Percentiles rank a stretch among this genome's conserved stretches.
These are phyloP conservation scores for Corylus avellana DNA, from an alignment of 306 rosid genomes.

Conservation along the genomic window DNA sequence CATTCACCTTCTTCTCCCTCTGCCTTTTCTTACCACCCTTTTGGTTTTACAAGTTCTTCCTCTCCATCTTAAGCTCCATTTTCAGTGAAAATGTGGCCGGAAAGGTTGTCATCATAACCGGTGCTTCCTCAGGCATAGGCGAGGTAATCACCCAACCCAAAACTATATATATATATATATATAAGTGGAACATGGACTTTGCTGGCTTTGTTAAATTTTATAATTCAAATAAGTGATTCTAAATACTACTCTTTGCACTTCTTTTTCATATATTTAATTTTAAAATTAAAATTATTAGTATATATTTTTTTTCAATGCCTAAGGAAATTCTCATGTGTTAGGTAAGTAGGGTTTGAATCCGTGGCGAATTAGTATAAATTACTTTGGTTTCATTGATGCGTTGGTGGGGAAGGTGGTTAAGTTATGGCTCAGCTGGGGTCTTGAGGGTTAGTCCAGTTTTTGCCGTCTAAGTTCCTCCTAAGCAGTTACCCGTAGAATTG, in stretches of 20 bases:
- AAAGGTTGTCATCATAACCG: constrained; percentile 69
- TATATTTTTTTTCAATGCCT: too few species aligned
- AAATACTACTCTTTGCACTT: too few species aligned
- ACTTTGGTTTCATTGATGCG: too few species aligned
- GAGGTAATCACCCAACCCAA: constrained; percentile 28
- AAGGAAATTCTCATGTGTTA: too few species aligned
- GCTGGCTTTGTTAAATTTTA: neutral
- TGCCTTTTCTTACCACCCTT: constrained; percentile 55
- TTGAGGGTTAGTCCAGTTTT: too few species aligned
- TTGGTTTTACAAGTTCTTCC: constrained; percentile 40
- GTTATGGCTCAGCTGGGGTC: too few species aligned
- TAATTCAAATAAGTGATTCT: neutral
- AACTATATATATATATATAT: neutral
- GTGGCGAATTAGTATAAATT: too few species aligned
- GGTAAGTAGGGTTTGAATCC: too few species aligned
- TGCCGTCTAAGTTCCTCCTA: too few species aligned
- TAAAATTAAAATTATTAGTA: neutral
- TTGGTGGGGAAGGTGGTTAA: too few species aligned
- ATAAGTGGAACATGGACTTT: neutral
- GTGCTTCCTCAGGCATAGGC: constrained; percentile 71
- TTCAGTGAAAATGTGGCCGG: constrained; percentile 52
- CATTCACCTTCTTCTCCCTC: constrained; percentile 56
- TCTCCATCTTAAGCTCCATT: constrained; percentile 27
- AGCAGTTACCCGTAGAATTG: too few species aligned
- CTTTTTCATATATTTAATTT: neutral